These are phyloP conservation scores for Aspergillus tamarii DNA, from an alignment of 2,329 filamentous ascomycete species.

Conservation along the genomic window DNA sequence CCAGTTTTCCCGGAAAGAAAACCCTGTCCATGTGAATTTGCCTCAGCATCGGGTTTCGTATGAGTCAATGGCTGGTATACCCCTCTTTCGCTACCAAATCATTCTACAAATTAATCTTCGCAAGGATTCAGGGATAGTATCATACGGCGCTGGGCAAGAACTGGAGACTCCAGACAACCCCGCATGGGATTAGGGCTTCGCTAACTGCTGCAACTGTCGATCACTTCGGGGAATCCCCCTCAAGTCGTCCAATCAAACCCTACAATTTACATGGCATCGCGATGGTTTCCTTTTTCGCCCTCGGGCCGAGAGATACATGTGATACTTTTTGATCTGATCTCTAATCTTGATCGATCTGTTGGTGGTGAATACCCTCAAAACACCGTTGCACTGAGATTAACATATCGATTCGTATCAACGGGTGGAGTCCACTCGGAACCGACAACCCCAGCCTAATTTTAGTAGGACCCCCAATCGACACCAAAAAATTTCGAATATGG, in stretches of 20 bases:
- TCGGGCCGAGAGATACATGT: conserved; percentile 21
- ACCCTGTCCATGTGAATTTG: background rate
- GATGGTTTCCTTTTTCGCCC: conserved; percentile 3
- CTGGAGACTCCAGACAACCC: conserved; percentile 8
- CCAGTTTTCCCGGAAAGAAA: background rate
- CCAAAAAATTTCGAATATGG: background rate
- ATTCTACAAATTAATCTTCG: background rate
- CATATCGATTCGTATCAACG: background rate
- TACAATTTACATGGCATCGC: conserved; percentile 3
- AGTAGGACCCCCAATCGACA: background rate
- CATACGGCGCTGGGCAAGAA: background rate
- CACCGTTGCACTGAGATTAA: background rate
- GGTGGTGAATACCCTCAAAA: background rate
- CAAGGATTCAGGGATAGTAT: background rate
- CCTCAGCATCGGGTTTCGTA: background rate
- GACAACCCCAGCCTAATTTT: background rate
- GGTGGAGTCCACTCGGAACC: background rate
- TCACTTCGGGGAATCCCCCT: conserved; percentile 5
- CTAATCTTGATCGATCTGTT: background rate
- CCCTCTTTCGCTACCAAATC: background rate
- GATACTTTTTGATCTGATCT: conserved; percentile 11
- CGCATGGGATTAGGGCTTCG: conserved; percentile 9
- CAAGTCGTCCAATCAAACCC: background rate
- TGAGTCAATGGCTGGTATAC: background rate
- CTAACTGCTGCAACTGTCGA: conserved; percentile 9